Base-by-base conservation (phyloP, 495 filamentous ascomycete species). In the Tetracladium marchalianum region DNA sequence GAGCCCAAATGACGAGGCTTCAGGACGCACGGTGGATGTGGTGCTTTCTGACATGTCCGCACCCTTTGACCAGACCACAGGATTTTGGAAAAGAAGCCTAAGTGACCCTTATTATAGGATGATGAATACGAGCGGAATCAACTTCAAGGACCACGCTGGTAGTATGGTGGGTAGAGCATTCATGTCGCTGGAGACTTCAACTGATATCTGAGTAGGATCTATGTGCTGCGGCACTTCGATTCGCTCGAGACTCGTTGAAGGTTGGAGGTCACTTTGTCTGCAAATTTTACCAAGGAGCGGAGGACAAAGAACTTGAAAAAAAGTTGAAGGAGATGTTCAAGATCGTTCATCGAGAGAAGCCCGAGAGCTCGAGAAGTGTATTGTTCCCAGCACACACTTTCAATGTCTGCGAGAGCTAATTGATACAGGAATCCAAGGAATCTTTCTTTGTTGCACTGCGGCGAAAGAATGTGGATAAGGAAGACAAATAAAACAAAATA, bases 31-130 rank as follows among this genome's bases (percentile, higher is more conserved):
- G 58, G 90, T 95, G 35, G 86, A 97, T 78, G 85, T 98, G 57
- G 84, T 98, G 56, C 67, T 98, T 55, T 93, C 86, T 74, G 92
- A 98, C 81, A 98, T 98, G 92, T 98, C 78, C 69, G 90, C 73
- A 70, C 90, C 92, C 85, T 95, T 87, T 88, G 65, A 73, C 53
- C 82, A 85, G 70, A 80, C 76, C 31, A 75, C 75, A 57, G 83
- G 83, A 35, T 87, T 82, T 67, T 82, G 78, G 70, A 81, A 82
- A 67, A 85, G 75, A 66, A 92, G 80, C 69, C 73, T 96, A 72
- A 92, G 80, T 89, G 75, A 88, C 73, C 86, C 90, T 41, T 89
- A 90, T 77, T 44, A 34, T 56, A 98, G 92, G 92, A 84, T 98
- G 87, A 95, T 95, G 88, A 96, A 97, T 66, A 94, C 89, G 41